These are phyloP conservation scores for Lippia alba DNA, from an alignment of 305 asterid genomes.

Conservation along the genomic window DNA sequence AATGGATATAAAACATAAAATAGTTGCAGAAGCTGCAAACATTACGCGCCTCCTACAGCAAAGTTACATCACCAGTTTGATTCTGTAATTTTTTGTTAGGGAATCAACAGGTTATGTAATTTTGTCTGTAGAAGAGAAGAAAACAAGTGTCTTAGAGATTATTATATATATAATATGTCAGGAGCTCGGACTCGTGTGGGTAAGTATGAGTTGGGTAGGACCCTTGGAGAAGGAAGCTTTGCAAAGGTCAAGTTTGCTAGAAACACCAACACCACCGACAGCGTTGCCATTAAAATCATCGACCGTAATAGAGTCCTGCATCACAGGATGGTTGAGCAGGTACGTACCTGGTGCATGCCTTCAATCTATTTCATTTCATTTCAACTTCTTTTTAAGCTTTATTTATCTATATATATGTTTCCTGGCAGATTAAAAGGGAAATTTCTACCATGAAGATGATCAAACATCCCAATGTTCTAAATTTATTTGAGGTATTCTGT, in stretches of 20 bases:
- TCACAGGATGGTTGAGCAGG: conserved; percentile 80
- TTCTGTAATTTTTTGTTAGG: background rate
- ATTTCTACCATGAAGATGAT: conserved; percentile 89
- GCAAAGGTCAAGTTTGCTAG: conserved; percentile 80
- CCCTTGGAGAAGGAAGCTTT: conserved; percentile 78
- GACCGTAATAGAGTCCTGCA: conserved; percentile 71
- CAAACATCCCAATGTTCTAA: conserved; percentile 82
- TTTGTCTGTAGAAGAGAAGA: background rate
- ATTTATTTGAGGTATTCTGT: conserved; percentile 75
- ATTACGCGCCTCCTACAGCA: background rate
- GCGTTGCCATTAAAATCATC: conserved; percentile 77
- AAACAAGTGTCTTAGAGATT: background rate
- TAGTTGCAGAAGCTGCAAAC: no score
- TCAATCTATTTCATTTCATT: background rate
- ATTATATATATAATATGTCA: conserved; percentile 35
- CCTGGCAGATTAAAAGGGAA: conserved; percentile 74
- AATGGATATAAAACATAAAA: background rate
- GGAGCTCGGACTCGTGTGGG: conserved; percentile 66
- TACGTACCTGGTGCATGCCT: conserved; percentile 35
- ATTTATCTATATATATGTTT: background rate
- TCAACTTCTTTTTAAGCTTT: background rate
- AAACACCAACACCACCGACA: conserved; percentile 49
- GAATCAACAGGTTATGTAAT: background rate
- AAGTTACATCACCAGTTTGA: background rate
- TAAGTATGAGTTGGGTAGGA: conserved; percentile 71